phyloP scores from a whole-genome alignment of 148 eudicot genomes.

The Simmondsia chinensis region DNA sequence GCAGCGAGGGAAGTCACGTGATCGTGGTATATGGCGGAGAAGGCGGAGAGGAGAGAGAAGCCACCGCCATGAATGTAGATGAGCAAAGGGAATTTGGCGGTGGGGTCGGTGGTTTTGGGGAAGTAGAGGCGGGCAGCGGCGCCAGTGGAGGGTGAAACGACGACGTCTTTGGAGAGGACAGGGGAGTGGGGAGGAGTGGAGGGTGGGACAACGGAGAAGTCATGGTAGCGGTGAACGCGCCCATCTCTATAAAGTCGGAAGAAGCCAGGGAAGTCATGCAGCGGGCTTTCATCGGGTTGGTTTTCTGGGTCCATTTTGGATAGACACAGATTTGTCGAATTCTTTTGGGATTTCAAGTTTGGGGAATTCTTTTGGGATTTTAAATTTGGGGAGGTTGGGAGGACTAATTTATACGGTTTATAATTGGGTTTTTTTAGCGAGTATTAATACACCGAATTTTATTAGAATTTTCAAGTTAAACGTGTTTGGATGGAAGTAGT shows the following conservation, averaged over 20 bases:
- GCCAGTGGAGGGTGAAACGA: background rate
- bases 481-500: too few relatives aligned
- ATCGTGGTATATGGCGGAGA: slow-evolving; percentile 15
- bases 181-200: background rate
- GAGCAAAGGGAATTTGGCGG: slow-evolving; percentile 19
- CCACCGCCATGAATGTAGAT: slow-evolving; percentile 37
- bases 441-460: too few relatives aligned
- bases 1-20: slow-evolving; percentile 15
- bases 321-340: too few relatives aligned
- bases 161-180: background rate
- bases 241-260: background rate
- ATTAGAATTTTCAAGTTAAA: too few relatives aligned
- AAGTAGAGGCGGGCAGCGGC: background rate
- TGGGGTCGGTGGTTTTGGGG: background rate
- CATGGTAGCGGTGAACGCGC: background rate
- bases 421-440: too few relatives aligned
- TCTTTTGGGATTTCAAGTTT: too few relatives aligned
- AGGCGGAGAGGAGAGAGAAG: slow-evolving; percentile 29
- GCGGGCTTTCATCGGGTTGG: too few relatives aligned
- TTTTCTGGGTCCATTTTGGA: too few relatives aligned
- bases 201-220: background rate
- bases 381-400: too few relatives aligned
- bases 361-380: too few relatives aligned
- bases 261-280: background rate
- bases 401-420: too few relatives aligned